A percentile compares a stretch with the other conserved stretches of the same genome.
These are phyloP conservation scores for Globisporangium iwayamae DNA, from an alignment of 352 stramenopile species.

Conservation along the genomic window DNA sequence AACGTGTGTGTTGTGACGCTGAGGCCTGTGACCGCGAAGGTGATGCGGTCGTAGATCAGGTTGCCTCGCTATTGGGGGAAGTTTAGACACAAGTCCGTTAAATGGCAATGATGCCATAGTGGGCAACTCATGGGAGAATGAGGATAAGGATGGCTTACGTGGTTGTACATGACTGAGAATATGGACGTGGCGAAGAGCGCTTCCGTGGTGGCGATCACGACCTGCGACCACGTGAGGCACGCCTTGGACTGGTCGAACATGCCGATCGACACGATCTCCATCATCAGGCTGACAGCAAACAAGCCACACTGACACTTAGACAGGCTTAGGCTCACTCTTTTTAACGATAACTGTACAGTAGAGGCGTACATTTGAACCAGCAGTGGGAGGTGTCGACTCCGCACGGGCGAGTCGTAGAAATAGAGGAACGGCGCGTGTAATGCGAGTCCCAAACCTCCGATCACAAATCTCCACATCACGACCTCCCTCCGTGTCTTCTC, in stretches of 20 bases:
- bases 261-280: slow-evolving; percentile 25
- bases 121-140: not conserved
- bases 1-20: slow-evolving; percentile 31
- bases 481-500: not conserved
- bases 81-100: not conserved
- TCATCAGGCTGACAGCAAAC: slow-evolving; percentile 15
- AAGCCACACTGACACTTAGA: not conserved
- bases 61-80: slow-evolving; percentile 8
- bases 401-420: not conserved
- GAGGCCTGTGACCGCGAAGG: slow-evolving; percentile 25
- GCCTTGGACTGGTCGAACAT: slow-evolving; percentile 14
- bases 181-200: slow-evolving; percentile 22
- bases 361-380: slow-evolving; percentile 21
- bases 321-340: not conserved
- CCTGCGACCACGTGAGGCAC: slow-evolving; percentile 16
- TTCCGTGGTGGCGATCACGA: slow-evolving; percentile 24
- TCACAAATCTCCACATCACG: slow-evolving; percentile 14
- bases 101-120: not conserved
- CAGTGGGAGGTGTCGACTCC: slow-evolving; percentile 10
- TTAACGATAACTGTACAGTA: not conserved
- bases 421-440: slow-evolving; percentile 5
- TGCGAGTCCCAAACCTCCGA: not conserved
- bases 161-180: slow-evolving; percentile 36
- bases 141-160: slow-evolving; percentile 13
- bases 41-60: slow-evolving; percentile 37